Evolutionary conservation across 2,329 filamentous ascomycete genomes (phyloP).

Genomic region (Aplosporella prunicola): DNA sequence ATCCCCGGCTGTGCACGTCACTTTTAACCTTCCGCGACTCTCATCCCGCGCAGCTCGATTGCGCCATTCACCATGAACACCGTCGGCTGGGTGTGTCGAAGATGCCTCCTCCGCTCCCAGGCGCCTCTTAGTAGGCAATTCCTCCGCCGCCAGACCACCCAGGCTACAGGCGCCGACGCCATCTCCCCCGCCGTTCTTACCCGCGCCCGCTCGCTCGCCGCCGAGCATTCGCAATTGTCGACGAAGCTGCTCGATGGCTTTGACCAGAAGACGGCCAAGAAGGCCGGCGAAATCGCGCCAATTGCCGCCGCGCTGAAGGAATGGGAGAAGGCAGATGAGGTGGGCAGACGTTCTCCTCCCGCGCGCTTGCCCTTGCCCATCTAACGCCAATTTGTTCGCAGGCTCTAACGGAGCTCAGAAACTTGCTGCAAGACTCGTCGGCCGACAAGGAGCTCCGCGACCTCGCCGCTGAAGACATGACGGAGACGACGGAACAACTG

Average conservation of each 20-base stretch:
- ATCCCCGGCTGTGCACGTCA: too few relatives aligned
- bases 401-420: conserved; percentile 59
- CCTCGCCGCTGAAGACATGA: conserved; percentile 60
- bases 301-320: conserved; percentile 45
- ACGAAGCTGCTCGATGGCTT: conserved; percentile 45
- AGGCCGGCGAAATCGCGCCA: conserved; percentile 45
- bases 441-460: conserved; percentile 51
- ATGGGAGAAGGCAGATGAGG: conserved; percentile 51
- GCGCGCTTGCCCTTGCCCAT: conserved; percentile 10
- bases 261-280: conserved; percentile 47
- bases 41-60: too few relatives aligned
- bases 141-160: conserved; percentile 5
- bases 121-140: neutral
- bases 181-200: conserved; percentile 47
- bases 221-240: conserved; percentile 47
- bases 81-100: conserved; percentile 7
- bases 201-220: conserved; percentile 45
- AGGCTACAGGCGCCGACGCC: conserved; percentile 14
- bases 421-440: conserved; percentile 60
- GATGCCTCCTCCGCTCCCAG: conserved; percentile 2
- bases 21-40: too few relatives aligned
- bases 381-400: conserved; percentile 27
- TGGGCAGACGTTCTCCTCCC: conserved; percentile 20
- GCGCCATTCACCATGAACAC: conserved; percentile 5
- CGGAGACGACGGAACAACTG: conserved; percentile 53